Evolutionary conservation across 176 grass and related monocot genomes (phyloP), one percentile per base, ranked within the genome.

Genomic region (Carex scoparia): DNA sequence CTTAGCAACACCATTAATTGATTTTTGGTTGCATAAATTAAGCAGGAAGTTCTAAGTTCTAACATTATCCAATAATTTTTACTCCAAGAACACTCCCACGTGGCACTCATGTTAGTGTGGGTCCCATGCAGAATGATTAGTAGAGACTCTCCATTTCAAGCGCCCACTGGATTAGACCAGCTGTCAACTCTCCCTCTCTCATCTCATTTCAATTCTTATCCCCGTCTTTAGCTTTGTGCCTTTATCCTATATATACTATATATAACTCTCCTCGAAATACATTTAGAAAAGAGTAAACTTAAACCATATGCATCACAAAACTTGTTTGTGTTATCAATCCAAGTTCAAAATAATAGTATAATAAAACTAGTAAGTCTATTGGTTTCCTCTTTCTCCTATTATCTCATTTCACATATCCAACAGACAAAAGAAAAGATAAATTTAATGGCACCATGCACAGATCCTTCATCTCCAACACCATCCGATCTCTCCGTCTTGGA

Each of bases 391-490:
- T 73, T 18, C 35, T 84, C 64, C 42, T 62, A 60, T 31, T 48
- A 77, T 12, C 16, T 67, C 23, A 44, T 80, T 35, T 58, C 44
- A 40, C 11, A 23, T 15, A 56, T 84, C 49, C 60, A 10, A 32
- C 18, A 4, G 58, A 66, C 16, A 62, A 7, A 28, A 60, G 57
- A 76, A 5, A 18, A 9, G 38, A 40, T 40, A 40, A 37, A 23
- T 35, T 35, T 94, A 9, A 93, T 94, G 88, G 93, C 94, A 82
- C 88, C 77, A 44, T 91, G 87, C 82, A 82, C 84, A 57, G 87
- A 76, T 60, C 59, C 79, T 80, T 55, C 79, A 10, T 69, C 66
- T 49, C 59, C 80, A 54, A 60, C 15, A 56, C 67, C 13, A 69
- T 90, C 82, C n/a, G 55, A 86, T n/a, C 72, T 78, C 86, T 78